Evolutionary conservation across 129 eudicot genomes (phyloP).

Genomic region (Oenanthe sinensis): DNA sequence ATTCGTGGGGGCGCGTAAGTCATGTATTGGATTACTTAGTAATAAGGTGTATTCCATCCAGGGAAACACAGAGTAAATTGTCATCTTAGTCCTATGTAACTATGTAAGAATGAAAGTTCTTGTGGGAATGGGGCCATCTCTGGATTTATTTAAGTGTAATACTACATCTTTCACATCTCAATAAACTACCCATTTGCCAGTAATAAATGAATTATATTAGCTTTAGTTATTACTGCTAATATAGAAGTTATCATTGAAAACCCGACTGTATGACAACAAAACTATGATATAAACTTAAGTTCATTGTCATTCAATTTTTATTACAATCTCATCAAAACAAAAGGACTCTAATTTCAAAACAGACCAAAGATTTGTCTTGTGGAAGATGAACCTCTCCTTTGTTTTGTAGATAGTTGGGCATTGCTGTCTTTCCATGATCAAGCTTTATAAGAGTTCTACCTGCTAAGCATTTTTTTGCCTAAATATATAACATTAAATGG

Average conservation of each 20-base stretch:
- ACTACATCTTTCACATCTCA: not conserved
- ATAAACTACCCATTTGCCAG: not conserved
- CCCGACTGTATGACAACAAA: not conserved
- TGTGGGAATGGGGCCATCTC: not conserved
- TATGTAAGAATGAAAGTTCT: not conserved
- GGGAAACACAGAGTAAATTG: no score
- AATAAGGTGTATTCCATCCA: no score
- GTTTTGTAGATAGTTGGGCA: not conserved
- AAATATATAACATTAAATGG: not conserved
- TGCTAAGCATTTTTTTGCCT: not conserved
- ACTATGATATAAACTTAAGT: not conserved
- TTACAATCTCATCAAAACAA: no score
- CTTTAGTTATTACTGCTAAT: not conserved
- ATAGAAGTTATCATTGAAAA: not conserved
- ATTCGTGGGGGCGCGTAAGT: no score
- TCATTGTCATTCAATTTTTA: not conserved
- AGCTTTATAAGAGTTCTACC: not conserved
- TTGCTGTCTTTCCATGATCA: not conserved
- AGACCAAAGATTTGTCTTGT: not conserved
- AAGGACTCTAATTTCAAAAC: not conserved
- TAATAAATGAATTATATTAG: not conserved
- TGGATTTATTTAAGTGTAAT: no score
- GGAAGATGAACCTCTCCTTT: not conserved
- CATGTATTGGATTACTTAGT: no score
- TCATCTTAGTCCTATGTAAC: no score